Evolutionary conservation across 805 yeast genomes (phyloP), one percentile per base, ranked within the genome.

Genomic region (Metschnikowia dekortorum): DNA sequence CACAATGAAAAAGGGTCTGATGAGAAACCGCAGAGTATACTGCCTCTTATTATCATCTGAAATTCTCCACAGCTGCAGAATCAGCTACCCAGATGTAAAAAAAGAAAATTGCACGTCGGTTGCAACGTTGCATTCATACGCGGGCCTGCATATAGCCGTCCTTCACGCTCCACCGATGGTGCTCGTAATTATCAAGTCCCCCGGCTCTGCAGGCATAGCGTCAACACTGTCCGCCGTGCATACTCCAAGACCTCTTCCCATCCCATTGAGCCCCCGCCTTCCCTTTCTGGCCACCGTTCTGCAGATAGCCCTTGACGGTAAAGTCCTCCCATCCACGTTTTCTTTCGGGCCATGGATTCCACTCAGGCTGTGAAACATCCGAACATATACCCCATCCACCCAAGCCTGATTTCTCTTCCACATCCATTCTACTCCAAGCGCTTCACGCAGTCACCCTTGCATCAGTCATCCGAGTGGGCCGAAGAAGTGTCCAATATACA

Each of bases 341-440:
- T 11, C 14, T 32, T 13, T 26, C 10, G 40, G 41, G 41, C n/a
- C 39, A 52, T 52, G 55, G 52, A 52, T 37, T 46, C 55, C 36
- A 47, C 33, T 35, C 52, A 46, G 16, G 11, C 39, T 8, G 50
- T 14, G 41, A 51, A 51, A 44, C 37, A 49, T 31, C 31, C 39
- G 6, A 46, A 4, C 36, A 41, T 41, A 18, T 9, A 16, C 16
- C 29, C 35, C 36, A 9, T 8, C 18, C 16, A 32, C 30, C 30
- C 36, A 4, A 41, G 18, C 30, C 45, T 31, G 45, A 8, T 41
- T 18, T 34, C 45, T 29, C 43, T 39, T 29, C 13, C 43, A 29
- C 43, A 39, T 31, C 49, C 52, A 8, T 46, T 48, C 33, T 53
- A 39, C 42, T 47, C 44, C 45, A 53, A 53, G 34, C 54, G 37